These are phyloP conservation scores for Dryas octopetala DNA, from an alignment of 306 rosid species.

Conservation along the genomic window DNA sequence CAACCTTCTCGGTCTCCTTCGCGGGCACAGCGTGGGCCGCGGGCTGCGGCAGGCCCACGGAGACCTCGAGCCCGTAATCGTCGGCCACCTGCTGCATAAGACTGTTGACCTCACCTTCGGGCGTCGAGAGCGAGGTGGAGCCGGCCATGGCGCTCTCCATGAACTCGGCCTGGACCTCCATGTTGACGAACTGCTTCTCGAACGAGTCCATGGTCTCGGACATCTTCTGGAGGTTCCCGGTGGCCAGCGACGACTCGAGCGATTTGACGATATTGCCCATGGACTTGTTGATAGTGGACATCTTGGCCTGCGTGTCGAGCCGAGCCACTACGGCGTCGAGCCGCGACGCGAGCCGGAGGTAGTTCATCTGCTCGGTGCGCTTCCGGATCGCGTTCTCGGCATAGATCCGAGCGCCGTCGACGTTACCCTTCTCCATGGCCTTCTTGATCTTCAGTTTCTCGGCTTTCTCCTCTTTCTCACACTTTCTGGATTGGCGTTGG, in stretches of 20 bases:
- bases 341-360: constrained; percentile 84
- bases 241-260: constrained; percentile 63
- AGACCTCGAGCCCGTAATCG: constrained; percentile 91
- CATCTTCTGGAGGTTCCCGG: constrained; percentile 94
- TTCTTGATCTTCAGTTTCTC: constrained; percentile 92
- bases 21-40: constrained; percentile 82
- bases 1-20: constrained; percentile 81
- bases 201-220: constrained; percentile 93
- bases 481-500: constrained; percentile 75
- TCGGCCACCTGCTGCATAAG: constrained; percentile 98
- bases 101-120: constrained; percentile 92
- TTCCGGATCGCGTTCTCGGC: constrained; percentile 96
- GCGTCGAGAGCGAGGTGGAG: constrained; percentile 83
- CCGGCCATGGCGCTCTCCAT: constrained; percentile 99
- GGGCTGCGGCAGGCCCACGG: constrained; percentile 89
- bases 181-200: constrained; percentile 93
- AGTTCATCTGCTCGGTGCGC: constrained; percentile 93
- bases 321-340: constrained; percentile 97
- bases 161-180: constrained; percentile 98
- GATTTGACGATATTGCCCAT: constrained; percentile 92
- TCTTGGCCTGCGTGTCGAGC: constrained; percentile 95
- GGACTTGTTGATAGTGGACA: constrained; percentile 83
- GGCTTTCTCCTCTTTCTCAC: constrained; percentile 94
- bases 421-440: constrained; percentile 92
- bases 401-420: constrained; percentile 91